phyloP scores from a whole-genome alignment of 257 asterid genomes.

The Cinchona pubescens region DNA sequence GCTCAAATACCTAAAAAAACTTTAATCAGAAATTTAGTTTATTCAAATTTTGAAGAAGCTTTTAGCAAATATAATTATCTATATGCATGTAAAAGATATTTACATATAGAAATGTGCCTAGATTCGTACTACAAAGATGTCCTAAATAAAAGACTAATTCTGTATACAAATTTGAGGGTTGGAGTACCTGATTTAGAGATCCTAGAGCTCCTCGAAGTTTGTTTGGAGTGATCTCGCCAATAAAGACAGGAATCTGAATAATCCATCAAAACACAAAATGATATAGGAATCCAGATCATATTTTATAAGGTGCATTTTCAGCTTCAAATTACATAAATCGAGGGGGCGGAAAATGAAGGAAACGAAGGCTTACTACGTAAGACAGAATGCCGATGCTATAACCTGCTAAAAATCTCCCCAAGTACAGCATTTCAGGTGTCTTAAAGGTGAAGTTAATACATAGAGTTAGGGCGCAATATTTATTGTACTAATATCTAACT shows the following conservation, averaged over 20 bases:
- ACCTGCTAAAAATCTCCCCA: slow-evolving; percentile 46
- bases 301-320: not conserved
- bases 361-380: slow-evolving; percentile 25
- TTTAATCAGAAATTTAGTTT: too few species aligned
- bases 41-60: too few species aligned
- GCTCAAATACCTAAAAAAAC: too few species aligned
- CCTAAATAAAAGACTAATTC: not conserved
- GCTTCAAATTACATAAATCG: not conserved
- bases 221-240: slow-evolving; percentile 80
- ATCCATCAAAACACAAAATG: not conserved
- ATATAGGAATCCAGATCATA: not conserved
- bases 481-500: not conserved
- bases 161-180: not conserved
- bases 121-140: not conserved
- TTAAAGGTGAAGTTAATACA: not conserved
- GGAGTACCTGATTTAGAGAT: slow-evolving; percentile 64
- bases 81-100: too few species aligned
- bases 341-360: too few species aligned
- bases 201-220: slow-evolving; percentile 66
- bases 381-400: slow-evolving; percentile 49
- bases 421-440: slow-evolving; percentile 30
- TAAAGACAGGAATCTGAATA: slow-evolving; percentile 62
- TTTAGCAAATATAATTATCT: too few species aligned
- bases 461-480: not conserved
- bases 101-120: too few species aligned